Conservation (phyloP, 352 stramenopile genomes). For the Pythium vanterpoolii region DNA sequence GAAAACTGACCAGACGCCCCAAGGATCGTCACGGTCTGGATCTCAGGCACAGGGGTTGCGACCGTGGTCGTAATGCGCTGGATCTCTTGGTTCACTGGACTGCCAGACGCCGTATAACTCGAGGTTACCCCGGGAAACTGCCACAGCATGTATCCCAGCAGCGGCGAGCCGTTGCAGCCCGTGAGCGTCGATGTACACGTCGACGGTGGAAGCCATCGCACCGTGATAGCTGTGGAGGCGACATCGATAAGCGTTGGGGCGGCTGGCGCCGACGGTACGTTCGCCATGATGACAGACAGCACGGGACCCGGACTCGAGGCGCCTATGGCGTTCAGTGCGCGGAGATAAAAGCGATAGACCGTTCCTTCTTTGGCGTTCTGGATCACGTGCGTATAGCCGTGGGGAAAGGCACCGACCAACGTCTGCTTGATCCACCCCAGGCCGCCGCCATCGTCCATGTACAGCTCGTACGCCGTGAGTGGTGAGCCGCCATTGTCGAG, state of each 20-base stretch:
- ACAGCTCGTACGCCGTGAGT: constrained; percentile 92
- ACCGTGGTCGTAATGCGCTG: constrained; percentile 89
- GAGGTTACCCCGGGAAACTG: constrained; percentile 82
- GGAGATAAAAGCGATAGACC: constrained; percentile 93
- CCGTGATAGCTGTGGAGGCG: constrained; percentile 48
- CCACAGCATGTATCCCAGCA: constrained; percentile 94
- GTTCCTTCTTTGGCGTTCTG: constrained; percentile 67
- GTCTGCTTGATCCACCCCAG: constrained; percentile 42
- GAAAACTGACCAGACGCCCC: constrained; percentile 65
- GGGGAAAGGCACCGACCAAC: constrained; percentile 41
- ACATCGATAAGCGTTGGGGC: constrained; percentile 65
- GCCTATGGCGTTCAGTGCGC: constrained; percentile 83
- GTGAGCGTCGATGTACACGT: constrained; percentile 71
- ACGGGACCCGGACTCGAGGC: constrained; percentile 77
- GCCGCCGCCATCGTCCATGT: constrained; percentile 71
- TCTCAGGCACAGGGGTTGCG: constrained; percentile 45
- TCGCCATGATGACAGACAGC: constrained; percentile 89
- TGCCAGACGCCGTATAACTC: constrained; percentile 72
- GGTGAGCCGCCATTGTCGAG: constrained; percentile 91
- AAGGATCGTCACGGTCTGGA: constrained; percentile 69
- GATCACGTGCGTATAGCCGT: constrained; percentile 46
- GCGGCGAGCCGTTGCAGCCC: constrained; percentile 67
- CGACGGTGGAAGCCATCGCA: constrained; percentile 63
- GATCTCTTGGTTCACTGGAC: constrained; percentile 80
- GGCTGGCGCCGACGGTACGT: constrained; percentile 48